A percentile compares a stretch with the other conserved stretches of the same genome.
phyloP scores from a whole-genome alignment of 2,329 filamentous ascomycete genomes.

The Cercospora canescens region DNA sequence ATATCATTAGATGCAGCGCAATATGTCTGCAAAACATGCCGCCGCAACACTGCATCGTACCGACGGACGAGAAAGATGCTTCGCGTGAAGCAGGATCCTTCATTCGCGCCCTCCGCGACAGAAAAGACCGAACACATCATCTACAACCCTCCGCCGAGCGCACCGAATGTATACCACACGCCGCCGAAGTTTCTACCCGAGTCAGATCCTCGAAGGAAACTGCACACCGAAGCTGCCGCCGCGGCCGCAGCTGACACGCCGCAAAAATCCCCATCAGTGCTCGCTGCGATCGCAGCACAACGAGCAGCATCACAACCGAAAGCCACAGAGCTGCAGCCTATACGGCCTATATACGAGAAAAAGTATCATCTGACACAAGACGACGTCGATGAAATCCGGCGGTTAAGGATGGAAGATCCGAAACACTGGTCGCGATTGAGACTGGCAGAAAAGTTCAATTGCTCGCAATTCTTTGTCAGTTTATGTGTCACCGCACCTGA shows the following conservation, averaged over 20 bases:
- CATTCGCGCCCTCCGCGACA: constrained; percentile 39
- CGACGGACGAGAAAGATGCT: constrained; percentile 50
- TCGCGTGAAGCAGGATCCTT: constrained; percentile 46
- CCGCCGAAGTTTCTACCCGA: constrained; percentile 64
- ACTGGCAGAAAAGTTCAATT: constrained; percentile 63
- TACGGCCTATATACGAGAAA: constrained; percentile 55
- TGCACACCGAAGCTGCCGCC: constrained; percentile 21
- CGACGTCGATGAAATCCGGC: constrained; percentile 61
- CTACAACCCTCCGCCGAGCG: constrained; percentile 66
- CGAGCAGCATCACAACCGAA: constrained; percentile 21
- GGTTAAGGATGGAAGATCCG: constrained; percentile 56
- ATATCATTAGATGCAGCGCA: constrained; percentile 22
- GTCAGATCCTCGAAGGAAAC: constrained; percentile 51
- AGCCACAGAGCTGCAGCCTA: constrained; percentile 46
- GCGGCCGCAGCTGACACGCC: constrained; percentile 20
- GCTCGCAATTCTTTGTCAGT: constrained; percentile 62
- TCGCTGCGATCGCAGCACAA: constrained; percentile 27
- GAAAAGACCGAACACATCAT: constrained; percentile 56
- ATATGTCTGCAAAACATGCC: constrained; percentile 34
- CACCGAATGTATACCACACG: constrained; percentile 64
- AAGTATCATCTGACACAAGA: constrained; percentile 60
- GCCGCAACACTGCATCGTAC: constrained; percentile 46
- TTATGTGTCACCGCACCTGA: constrained; percentile 57
- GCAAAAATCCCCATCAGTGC: constrained; percentile 16
- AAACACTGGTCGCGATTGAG: constrained; percentile 59